These are phyloP conservation scores for Prunus mongolica DNA, from an alignment of 306 rosid genomes.

Conservation along the genomic window DNA sequence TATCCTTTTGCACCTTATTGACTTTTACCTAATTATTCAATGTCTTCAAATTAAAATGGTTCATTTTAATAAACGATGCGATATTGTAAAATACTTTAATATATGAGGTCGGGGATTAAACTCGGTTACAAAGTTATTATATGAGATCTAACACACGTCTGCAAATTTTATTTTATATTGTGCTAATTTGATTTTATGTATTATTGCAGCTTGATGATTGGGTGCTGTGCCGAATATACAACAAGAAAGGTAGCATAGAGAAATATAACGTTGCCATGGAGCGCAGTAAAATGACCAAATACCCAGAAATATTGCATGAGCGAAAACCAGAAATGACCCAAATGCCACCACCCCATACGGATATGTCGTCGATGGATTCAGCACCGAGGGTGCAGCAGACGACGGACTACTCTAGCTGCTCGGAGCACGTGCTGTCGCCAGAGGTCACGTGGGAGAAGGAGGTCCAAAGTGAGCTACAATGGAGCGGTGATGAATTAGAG, in stretches of 20 bases:
- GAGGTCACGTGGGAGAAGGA: conserved; percentile 67
- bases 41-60: no score
- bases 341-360: conserved; percentile 25
- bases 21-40: not conserved
- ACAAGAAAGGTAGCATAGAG: conserved; percentile 79
- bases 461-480: conserved; percentile 66
- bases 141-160: no score
- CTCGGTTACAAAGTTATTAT: no score
- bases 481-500: conserved; percentile 42
- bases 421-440: conserved; percentile 76
- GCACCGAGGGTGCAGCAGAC: conserved; percentile 44
- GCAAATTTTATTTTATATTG: not conserved
- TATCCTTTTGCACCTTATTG: not conserved
- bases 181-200: not conserved
- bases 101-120: no score
- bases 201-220: conserved; percentile 84
- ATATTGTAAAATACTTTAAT: no score
- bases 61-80: no score
- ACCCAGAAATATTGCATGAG: conserved; percentile 43
- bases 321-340: conserved; percentile 44
- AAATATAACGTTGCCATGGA: conserved; percentile 31
- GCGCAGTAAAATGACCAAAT: conserved; percentile 7
- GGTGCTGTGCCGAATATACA: conserved; percentile 91
- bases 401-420: conserved; percentile 56
- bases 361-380: conserved; percentile 46